These are phyloP conservation scores for Striga asiatica DNA, from an alignment of 257 asterid species.

Conservation along the genomic window DNA sequence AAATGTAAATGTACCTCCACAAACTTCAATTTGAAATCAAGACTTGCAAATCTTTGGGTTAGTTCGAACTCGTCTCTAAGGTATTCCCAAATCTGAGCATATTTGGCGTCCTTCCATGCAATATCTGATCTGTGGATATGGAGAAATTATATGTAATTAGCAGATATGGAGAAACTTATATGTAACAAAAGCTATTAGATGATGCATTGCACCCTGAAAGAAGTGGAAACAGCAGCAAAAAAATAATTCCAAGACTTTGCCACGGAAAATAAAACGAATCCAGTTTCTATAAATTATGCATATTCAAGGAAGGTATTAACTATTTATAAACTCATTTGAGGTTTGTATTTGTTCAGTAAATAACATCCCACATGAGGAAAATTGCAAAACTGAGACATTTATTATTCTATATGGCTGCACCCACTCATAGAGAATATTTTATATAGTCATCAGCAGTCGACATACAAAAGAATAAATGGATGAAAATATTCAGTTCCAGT, in stretches of 20 bases:
- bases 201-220: too few relatives aligned
- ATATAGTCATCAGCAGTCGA: not conserved
- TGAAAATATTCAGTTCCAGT: not conserved
- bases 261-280: too few relatives aligned
- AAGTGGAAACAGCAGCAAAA: not conserved
- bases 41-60: conserved; percentile 93
- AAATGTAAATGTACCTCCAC: conserved; percentile 53
- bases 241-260: too few relatives aligned
- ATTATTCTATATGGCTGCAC: not conserved
- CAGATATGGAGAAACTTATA: not conserved
- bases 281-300: too few relatives aligned
- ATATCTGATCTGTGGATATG: conserved; percentile 27
- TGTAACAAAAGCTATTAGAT: too few relatives aligned
- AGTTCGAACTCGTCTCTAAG: conserved; percentile 89
- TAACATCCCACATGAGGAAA: not conserved
- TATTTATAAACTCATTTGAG: not conserved
- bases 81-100: conserved; percentile 98
- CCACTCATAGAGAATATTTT: not conserved
- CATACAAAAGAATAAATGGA: not conserved
- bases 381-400: not conserved
- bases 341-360: not conserved
- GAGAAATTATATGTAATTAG: not conserved
- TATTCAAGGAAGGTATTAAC: too few relatives aligned
- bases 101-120: conserved; percentile 97
- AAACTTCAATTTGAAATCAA: conserved; percentile 89